Conservation (phyloP, 805 yeast genomes). For the Myxozyma monticola region DNA sequence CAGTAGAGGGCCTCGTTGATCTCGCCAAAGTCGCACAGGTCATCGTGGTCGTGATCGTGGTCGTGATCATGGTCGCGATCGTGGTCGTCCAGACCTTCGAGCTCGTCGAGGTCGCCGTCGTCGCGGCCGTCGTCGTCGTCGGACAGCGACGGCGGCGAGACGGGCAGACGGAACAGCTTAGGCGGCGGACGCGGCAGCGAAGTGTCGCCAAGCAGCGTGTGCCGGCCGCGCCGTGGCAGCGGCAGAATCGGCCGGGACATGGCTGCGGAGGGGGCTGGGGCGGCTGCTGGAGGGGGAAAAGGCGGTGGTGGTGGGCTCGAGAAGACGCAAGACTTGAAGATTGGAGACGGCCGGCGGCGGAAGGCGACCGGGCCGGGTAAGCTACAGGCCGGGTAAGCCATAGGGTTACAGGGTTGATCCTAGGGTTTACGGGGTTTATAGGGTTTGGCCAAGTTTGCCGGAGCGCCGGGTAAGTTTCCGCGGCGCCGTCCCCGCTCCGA, state of each 20-base stretch:
- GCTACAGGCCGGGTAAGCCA: not conserved
- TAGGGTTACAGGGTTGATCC: not conserved
- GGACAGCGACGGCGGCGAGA: conserved; percentile 7
- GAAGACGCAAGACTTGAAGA: not conserved
- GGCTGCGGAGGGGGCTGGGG: not conserved
- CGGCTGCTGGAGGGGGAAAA: not conserved
- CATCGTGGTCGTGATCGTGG: not conserved
- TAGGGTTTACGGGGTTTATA: not conserved
- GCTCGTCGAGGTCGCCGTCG: not conserved
- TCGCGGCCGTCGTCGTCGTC: conserved; percentile 11
- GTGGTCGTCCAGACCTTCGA: conserved; percentile 1
- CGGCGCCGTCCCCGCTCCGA: too few relatives aligned
- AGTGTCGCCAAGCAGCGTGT: not conserved
- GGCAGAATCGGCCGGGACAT: conserved; percentile 25
- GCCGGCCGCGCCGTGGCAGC: conserved; percentile 21
- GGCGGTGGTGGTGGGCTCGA: not conserved
- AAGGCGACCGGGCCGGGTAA: not conserved
- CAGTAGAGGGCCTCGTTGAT: too few relatives aligned
- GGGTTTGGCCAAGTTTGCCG: too few relatives aligned
- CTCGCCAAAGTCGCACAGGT: too few relatives aligned
- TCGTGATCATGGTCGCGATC: not conserved
- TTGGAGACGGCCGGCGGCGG: not conserved
- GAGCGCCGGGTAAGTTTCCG: too few relatives aligned
- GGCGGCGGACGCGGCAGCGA: conserved; percentile 11
- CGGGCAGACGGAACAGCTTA: conserved; percentile 19